Percentiles rank a stretch among this genome's conserved stretches.
phyloP scores from a whole-genome alignment of 495 filamentous ascomycete species.

The Daldinia grandis region DNA sequence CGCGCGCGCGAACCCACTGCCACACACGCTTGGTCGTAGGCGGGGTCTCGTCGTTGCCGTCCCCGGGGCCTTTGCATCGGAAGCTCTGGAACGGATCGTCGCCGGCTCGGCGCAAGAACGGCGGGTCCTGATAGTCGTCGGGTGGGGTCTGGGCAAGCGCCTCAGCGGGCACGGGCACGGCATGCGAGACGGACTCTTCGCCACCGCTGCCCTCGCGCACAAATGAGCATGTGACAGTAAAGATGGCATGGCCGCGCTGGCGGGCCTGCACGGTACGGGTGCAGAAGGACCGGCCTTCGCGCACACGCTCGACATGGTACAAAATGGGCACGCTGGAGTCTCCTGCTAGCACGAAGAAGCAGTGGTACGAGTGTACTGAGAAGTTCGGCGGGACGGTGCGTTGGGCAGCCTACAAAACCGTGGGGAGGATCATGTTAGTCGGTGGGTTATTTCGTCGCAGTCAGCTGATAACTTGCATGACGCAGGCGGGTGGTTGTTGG shows the following conservation, averaged over 20 bases:
- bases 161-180: conserved; percentile 63
- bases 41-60: conserved; percentile 12
- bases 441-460: neutral
- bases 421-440: neutral
- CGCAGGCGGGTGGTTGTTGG: neutral
- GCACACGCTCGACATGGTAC: conserved; percentile 89
- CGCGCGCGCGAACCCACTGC: conserved; percentile 82
- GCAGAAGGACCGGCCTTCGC: conserved; percentile 88
- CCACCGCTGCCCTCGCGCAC: conserved; percentile 75
- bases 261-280: conserved; percentile 95
- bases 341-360: conserved; percentile 96
- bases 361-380: conserved; percentile 93
- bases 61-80: conserved; percentile 56
- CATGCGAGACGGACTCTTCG: conserved; percentile 65
- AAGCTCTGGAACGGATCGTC: conserved; percentile 67
- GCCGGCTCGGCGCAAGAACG: conserved; percentile 36
- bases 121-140: conserved; percentile 51
- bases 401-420: conserved; percentile 69
- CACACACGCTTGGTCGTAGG: conserved; percentile 72
- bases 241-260: conserved; percentile 88
- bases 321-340: conserved; percentile 84
- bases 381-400: conserved; percentile 82
- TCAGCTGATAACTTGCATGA: conserved; percentile 21
- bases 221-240: conserved; percentile 93
- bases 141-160: conserved; percentile 47